Evolutionary conservation across 352 stramenopile genomes (phyloP), one percentile per base, ranked within the genome.

Genomic region (Globisporangium lucens): DNA sequence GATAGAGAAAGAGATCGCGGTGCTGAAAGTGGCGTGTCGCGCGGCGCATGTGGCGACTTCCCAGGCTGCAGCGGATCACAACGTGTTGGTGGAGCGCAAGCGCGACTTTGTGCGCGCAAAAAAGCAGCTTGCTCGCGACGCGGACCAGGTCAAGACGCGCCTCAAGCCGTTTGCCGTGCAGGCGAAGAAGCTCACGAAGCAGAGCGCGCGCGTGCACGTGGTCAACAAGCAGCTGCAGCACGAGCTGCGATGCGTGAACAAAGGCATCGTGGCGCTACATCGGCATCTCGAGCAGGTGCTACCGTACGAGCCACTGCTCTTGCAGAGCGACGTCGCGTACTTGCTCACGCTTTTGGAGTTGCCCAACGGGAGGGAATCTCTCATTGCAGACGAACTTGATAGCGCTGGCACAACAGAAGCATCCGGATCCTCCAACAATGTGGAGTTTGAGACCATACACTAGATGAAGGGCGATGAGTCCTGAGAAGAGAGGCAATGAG

Each of bases 81-180:
- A 61, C 4, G 61, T 80, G n/a, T 24, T 89, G 17, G 59, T 56
- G 13, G 72, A 76, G 56, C 76, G 71, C 60, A 83, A 82, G 59
- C 53, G 56, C 43, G 75, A 87, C 64, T 72, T 78, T 17, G 63
- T 74, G 51, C 53, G 56, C 22, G 71, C 67, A 30, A 75, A 75
- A 51, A 67, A 58, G 13, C 63, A 60, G 12, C 75, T 68, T 41
- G 67, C 65, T 27, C 67, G 29, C 17, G 64, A 62, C 4, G 73
- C 72, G 0, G 75, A 78, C 33, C 57, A 66, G 38, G 63, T 90
- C n/a, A 90, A 90, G 56, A 60, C 75, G 63, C 76, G 76, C 9
- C 77, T 89, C 20, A 80, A 88, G 56, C 83, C 82, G 3, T 92
- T 92, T 67, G 77, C 80, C 0, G 65, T 82, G 47, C 83, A 86